phyloP scores from a whole-genome alignment of 2,329 filamentous ascomycete species.

The Fusarium sp. region DNA sequence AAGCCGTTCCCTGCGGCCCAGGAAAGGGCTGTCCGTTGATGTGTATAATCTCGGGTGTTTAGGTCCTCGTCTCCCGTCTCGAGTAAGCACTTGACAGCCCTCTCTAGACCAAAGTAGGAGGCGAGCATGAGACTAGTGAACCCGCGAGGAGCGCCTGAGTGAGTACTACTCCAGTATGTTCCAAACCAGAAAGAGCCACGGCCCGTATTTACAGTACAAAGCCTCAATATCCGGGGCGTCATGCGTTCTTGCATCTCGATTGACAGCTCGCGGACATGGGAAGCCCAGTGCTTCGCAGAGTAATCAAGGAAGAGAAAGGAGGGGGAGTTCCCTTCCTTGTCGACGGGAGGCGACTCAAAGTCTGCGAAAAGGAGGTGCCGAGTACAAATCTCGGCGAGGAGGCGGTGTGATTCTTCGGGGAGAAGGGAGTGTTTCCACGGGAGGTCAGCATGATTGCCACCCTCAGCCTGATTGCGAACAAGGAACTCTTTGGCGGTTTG shows the following conservation, averaged over 20 bases:
- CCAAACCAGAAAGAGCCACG: conserved; percentile 4
- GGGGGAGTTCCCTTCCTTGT: background rate
- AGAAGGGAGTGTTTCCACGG: conserved; percentile 27
- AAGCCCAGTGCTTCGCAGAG: conserved; percentile 16
- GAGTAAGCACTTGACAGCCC: conserved; percentile 3
- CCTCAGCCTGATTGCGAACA: background rate
- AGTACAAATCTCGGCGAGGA: conserved; percentile 32
- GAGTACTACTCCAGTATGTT: background rate
- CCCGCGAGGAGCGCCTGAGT: background rate
- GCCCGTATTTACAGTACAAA: background rate
- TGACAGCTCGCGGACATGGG: conserved; percentile 1
- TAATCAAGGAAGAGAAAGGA: conserved; percentile 10
- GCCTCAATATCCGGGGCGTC: background rate
- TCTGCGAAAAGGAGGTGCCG: background rate
- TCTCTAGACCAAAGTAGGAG: conserved; percentile 4
- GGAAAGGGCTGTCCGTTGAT: background rate
- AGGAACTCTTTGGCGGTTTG: conserved; percentile 41
- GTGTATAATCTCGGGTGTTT: background rate
- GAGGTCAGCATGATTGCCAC: background rate
- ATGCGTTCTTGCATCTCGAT: conserved; percentile 1
- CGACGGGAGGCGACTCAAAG: conserved; percentile 3
- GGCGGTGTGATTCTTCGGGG: conserved; percentile 15
- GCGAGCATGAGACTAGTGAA: background rate
- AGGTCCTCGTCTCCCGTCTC: background rate
- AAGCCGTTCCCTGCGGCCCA: conserved; percentile 18